Conservation (phyloP, 495 filamentous ascomycete species). For the Glarea lozoyensis region DNA sequence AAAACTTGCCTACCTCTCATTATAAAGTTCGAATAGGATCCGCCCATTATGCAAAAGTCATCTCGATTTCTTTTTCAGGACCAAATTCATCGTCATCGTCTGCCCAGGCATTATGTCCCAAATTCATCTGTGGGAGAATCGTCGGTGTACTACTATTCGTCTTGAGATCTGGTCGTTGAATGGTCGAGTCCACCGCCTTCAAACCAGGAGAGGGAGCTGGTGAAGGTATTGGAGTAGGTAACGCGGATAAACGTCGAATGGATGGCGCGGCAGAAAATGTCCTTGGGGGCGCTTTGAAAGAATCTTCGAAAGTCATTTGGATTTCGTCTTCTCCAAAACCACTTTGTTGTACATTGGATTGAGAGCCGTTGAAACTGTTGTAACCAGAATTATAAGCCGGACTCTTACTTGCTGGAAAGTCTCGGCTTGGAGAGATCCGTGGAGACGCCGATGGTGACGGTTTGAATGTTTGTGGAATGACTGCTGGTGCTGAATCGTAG, state of each 20-base stretch:
- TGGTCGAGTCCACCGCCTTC: not conserved
- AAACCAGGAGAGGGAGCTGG: constrained; percentile 18
- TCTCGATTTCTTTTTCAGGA: constrained; percentile 60
- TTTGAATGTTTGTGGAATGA: constrained; percentile 34
- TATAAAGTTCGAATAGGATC: too few species aligned
- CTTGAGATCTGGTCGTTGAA: constrained; percentile 22
- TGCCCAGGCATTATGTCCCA: constrained; percentile 73
- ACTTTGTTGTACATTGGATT: constrained; percentile 1
- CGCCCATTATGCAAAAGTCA: constrained; percentile 76
- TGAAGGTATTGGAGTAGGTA: constrained; percentile 15
- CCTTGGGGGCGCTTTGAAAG: constrained; percentile 31
- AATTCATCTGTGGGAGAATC: constrained; percentile 34
- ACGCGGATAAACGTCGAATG: constrained; percentile 18
- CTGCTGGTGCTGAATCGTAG: constrained; percentile 56
- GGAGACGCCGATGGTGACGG: constrained; percentile 24
- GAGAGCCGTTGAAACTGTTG: not conserved
- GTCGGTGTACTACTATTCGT: constrained; percentile 29
- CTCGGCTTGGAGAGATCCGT: constrained; percentile 16
- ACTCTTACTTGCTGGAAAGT: constrained; percentile 21
- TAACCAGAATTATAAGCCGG: constrained; percentile 5
- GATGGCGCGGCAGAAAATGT: constrained; percentile 7
- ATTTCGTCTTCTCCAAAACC: constrained; percentile 33
- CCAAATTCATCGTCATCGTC: constrained; percentile 71
- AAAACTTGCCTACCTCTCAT: too few species aligned
- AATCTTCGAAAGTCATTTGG: constrained; percentile 67